Percentiles rank a stretch among this genome's conserved stretches.
phyloP scores from a whole-genome alignment of 2,329 filamentous ascomycete species.

The Clonostachys byssicola region DNA sequence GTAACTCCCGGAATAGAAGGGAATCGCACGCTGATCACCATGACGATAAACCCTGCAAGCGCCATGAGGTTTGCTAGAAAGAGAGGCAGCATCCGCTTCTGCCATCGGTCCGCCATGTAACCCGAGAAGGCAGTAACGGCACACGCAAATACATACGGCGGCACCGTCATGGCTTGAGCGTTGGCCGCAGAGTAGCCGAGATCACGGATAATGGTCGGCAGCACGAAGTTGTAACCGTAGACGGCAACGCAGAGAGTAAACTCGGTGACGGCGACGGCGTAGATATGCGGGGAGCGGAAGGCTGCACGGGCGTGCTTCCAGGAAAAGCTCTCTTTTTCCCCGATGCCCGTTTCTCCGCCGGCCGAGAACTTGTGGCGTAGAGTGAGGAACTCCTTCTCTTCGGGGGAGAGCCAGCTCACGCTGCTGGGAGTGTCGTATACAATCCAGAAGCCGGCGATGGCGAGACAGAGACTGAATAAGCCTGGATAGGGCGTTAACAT shows the following conservation, averaged over 20 bases:
- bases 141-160: constrained; percentile 34
- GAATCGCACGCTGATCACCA: not conserved
- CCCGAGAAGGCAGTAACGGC: constrained; percentile 7
- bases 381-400: constrained; percentile 1
- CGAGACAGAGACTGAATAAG: not conserved
- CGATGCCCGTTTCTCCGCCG: not conserved
- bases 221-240: not conserved
- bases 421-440: not conserved
- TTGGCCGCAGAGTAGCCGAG: constrained; percentile 16
- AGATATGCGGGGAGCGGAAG: not conserved
- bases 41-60: not conserved
- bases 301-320: not conserved
- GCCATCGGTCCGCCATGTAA: not conserved
- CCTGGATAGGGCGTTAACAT: too few species aligned
- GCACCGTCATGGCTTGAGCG: constrained; percentile 16
- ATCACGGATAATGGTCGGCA: constrained; percentile 18
- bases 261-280: not conserved
- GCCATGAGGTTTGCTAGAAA: not conserved
- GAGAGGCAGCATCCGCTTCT: not conserved
- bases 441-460: not conserved
- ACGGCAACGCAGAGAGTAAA: not conserved
- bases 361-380: not conserved
- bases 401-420: constrained; percentile 5
- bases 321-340: not conserved
- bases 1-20: not conserved